phyloP scores from a whole-genome alignment of 129 eudicot species.

The Tagetes erecta region DNA sequence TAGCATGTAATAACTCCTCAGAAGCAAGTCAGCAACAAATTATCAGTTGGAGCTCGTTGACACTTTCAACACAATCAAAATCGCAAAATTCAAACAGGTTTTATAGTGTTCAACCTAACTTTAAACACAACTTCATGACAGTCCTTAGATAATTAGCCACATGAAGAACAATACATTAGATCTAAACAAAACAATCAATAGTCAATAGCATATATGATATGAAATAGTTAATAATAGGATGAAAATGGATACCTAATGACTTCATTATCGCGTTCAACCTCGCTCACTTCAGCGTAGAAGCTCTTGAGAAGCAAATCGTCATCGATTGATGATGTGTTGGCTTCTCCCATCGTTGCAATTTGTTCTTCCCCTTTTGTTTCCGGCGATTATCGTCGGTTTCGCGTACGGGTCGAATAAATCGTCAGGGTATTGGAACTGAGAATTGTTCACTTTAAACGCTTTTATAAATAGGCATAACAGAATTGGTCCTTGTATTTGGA shows the following conservation, averaged over 20 bases:
- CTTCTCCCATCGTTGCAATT: slow-evolving; percentile 56
- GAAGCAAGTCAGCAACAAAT: not conserved
- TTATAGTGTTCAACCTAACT: not conserved
- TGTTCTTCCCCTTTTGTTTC: slow-evolving; percentile 25
- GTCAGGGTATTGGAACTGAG: slow-evolving; percentile 14
- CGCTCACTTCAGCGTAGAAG: slow-evolving; percentile 92
- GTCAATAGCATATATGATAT: not conserved
- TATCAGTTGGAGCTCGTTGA: slow-evolving; percentile 1
- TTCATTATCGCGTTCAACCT: slow-evolving; percentile 98
- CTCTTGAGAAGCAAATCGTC: slow-evolving; percentile 83
- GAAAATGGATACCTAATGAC: slow-evolving; percentile 58
- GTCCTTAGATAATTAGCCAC: not conserved
- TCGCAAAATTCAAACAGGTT: not conserved
- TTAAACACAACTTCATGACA: not conserved
- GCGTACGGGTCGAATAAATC: slow-evolving; percentile 17
- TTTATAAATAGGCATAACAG: not conserved
- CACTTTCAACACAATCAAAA: slow-evolving; percentile 10
- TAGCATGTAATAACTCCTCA: slow-evolving; percentile 15
- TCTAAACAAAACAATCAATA: not conserved
- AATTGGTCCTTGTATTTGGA: not conserved
- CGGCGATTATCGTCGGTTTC: slow-evolving; percentile 34
- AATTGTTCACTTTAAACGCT: slow-evolving; percentile 24
- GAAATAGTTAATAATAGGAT: not conserved
- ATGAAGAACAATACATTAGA: not conserved
- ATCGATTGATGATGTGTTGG: slow-evolving; percentile 41